Conservation (phyloP, 2,329 filamentous ascomycete species). For the Diaporthe australafricana region DNA sequence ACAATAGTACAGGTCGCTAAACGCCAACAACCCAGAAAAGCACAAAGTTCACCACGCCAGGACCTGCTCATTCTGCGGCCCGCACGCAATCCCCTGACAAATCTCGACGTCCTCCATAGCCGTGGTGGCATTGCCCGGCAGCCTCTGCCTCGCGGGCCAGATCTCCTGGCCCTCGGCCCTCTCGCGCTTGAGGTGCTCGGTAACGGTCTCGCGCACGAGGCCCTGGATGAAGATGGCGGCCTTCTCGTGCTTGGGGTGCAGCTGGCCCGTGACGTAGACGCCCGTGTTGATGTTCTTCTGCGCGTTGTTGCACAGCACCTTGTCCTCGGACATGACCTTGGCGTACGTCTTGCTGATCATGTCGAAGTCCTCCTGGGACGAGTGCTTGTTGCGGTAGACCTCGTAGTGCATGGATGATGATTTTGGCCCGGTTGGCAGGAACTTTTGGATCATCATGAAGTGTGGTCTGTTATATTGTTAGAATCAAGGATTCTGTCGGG, state of each 20-base stretch:
- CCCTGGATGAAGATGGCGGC: slow-evolving; percentile 15
- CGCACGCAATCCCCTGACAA: not conserved
- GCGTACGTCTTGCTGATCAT: slow-evolving; percentile 16
- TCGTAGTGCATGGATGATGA: slow-evolving; percentile 18
- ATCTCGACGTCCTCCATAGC: slow-evolving; percentile 6
- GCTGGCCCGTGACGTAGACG: slow-evolving; percentile 17
- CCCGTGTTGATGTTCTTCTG: slow-evolving; percentile 24
- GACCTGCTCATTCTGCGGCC: not conserved
- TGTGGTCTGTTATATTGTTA: slow-evolving; percentile 4
- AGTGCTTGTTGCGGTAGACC: slow-evolving; percentile 11
- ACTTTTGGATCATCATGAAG: slow-evolving; percentile 24
- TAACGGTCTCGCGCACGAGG: slow-evolving; percentile 3
- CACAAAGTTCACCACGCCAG: not conserved
- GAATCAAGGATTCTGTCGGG: not conserved
- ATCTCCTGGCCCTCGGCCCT: slow-evolving; percentile 10
- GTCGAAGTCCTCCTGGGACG: slow-evolving; percentile 10
- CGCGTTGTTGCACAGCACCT: slow-evolving; percentile 23
- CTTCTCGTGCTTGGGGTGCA: slow-evolving; percentile 22
- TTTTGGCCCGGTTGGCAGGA: not conserved
- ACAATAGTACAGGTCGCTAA: no score
- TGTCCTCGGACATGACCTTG: slow-evolving; percentile 15
- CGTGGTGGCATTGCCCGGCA: not conserved
- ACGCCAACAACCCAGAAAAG: no score
- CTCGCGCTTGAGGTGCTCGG: slow-evolving; percentile 16
- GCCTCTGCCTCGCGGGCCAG: slow-evolving; percentile 5